Percentiles rank a stretch among this genome's conserved stretches.
Conservation (phyloP, 139 green algal species). For the Picochlorum sp. region DNA sequence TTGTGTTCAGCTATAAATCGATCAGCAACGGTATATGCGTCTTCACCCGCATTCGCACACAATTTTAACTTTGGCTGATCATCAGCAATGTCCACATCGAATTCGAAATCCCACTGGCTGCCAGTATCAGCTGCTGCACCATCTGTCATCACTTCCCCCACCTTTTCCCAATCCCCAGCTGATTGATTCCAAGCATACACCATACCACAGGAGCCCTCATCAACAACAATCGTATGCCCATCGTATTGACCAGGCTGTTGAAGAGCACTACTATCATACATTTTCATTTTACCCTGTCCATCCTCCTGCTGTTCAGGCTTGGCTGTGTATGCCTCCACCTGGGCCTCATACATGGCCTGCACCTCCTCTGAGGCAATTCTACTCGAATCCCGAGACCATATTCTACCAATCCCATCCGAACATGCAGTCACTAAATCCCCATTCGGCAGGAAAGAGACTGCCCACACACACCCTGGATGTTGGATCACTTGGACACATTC, state of each 20-base stretch:
- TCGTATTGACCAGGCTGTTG: slow-evolving; percentile 39
- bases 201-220: slow-evolving; percentile 48
- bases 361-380: slow-evolving; percentile 30
- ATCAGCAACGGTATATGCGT: slow-evolving; percentile 87
- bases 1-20: slow-evolving; percentile 69
- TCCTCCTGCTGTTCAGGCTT: slow-evolving; percentile 9
- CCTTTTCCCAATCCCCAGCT: slow-evolving; percentile 68
- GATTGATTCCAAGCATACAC: slow-evolving; percentile 73
- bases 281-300: slow-evolving; percentile 36
- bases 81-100: slow-evolving; percentile 90
- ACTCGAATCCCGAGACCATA: slow-evolving; percentile 52
- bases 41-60: slow-evolving; percentile 61
- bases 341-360: slow-evolving; percentile 12
- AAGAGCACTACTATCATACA: slow-evolving; percentile 45
- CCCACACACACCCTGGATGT: slow-evolving; percentile 87
- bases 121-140: slow-evolving; percentile 9
- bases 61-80: slow-evolving; percentile 60
- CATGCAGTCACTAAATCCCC: slow-evolving; percentile 78
- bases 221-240: slow-evolving; percentile 59
- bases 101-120: slow-evolving; percentile 80
- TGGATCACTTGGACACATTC: slow-evolving; percentile 44
- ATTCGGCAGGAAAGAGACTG: slow-evolving; percentile 59
- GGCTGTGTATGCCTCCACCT: slow-evolving; percentile 14
- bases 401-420: slow-evolving; percentile 62
- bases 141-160: slow-evolving; percentile 75